A percentile compares a stretch with the other conserved stretches of the same genome.
Evolutionary conservation across 805 yeast genomes (phyloP).

Genomic region (Ogataea methanolica): DNA sequence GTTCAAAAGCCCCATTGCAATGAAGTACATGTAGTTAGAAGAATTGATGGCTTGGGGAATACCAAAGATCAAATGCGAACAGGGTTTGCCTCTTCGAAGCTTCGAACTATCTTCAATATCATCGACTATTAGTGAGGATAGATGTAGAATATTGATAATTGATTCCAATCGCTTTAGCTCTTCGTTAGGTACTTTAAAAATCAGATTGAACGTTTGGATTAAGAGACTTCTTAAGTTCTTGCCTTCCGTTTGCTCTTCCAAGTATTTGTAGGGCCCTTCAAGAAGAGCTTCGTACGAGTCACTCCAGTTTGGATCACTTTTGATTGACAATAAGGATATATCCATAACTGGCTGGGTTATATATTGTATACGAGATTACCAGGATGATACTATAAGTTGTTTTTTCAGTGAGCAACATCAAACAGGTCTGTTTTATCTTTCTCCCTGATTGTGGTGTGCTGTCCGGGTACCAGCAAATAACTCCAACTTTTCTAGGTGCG

Average conservation of each 20-base stretch:
- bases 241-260: constrained; percentile 44
- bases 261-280: constrained; percentile 45
- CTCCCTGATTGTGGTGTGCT: too few relatives aligned
- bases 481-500: too few relatives aligned
- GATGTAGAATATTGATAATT: constrained; percentile 58
- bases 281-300: constrained; percentile 26
- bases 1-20: constrained; percentile 48
- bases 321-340: neutral
- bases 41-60: constrained; percentile 76
- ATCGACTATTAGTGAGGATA: constrained; percentile 68
- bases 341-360: constrained; percentile 2
- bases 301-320: constrained; percentile 10
- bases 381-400: too few relatives aligned
- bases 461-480: too few relatives aligned
- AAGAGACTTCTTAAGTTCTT: constrained; percentile 49
- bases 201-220: constrained; percentile 49
- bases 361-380: neutral
- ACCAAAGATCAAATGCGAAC: constrained; percentile 78
- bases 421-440: too few relatives aligned
- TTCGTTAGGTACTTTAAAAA: constrained; percentile 39
- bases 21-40: constrained; percentile 77
- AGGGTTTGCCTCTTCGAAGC: constrained; percentile 70
- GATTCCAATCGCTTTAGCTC: constrained; percentile 37
- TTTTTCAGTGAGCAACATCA: too few relatives aligned
- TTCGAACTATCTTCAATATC: constrained; percentile 82